phyloP scores from a whole-genome alignment of 176 grass and related monocot species.

The Bolboschoenus planiculmis region DNA sequence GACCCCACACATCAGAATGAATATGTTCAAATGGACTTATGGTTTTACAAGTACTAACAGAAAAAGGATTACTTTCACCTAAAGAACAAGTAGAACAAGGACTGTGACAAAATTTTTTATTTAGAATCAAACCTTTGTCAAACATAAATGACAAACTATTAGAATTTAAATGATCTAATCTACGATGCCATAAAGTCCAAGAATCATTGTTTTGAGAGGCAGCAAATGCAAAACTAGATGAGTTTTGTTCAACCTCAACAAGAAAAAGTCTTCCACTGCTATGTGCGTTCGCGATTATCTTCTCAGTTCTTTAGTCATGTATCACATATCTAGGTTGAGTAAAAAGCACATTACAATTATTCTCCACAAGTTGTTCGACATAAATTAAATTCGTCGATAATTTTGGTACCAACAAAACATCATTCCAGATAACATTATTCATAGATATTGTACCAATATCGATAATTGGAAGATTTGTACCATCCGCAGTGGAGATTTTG shows the following conservation, averaged over 20 bases:
- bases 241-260: neutral
- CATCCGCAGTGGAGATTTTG: neutral
- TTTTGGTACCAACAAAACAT: neutral
- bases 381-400: neutral
- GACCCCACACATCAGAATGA: constrained; percentile 1
- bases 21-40: neutral
- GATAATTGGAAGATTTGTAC: neutral
- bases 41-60: neutral
- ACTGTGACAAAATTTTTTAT: neutral
- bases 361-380: neutral
- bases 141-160: no score
- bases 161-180: neutral
- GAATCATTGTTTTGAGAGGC: neutral
- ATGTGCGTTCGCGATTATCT: neutral
- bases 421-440: neutral
- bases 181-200: neutral
- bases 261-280: neutral
- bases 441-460: neutral
- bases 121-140: no score
- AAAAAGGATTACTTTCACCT: neutral
- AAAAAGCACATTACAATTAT: neutral
- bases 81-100: neutral
- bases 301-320: neutral
- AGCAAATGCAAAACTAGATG: neutral
- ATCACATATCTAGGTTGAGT: neutral